These are phyloP conservation scores for Mimosa pudica DNA, from an alignment of 306 rosid genomes.

Conservation along the genomic window DNA sequence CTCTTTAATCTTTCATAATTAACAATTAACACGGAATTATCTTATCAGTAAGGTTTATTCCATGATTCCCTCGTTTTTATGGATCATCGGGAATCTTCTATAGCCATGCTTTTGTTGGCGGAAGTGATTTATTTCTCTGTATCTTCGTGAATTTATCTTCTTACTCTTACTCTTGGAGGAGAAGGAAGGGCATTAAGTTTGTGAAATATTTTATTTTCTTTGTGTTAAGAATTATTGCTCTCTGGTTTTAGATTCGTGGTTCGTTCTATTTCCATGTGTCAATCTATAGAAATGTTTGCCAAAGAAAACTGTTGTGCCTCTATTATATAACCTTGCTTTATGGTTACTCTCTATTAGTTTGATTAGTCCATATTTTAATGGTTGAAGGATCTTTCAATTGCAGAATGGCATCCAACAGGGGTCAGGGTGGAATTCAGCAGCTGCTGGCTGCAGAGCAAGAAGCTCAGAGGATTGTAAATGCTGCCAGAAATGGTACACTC, in stretches of 20 bases:
- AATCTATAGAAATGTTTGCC: neutral
- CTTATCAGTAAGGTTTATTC: neutral
- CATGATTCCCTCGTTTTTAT: neutral
- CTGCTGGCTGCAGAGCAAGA: slow-evolving; percentile 97
- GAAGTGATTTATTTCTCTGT: slow-evolving; percentile 9
- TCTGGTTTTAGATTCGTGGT: neutral
- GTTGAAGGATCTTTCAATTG: slow-evolving; percentile 29
- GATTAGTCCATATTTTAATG: slow-evolving; percentile 10
- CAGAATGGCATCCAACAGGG: slow-evolving; percentile 80
- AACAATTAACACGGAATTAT: neutral
- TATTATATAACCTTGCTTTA: neutral
- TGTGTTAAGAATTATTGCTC: neutral
- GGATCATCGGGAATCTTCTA: slow-evolving; percentile 4
- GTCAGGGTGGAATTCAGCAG: slow-evolving; percentile 97
- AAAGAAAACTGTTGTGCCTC: neutral
- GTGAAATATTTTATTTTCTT: slow-evolving; percentile 8
- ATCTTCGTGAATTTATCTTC: slow-evolving; percentile 2
- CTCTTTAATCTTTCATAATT: neutral
- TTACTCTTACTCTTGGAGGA: neutral
- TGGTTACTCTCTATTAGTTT: slow-evolving; percentile 17
- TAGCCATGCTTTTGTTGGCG: neutral
- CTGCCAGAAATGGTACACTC: slow-evolving; percentile 77
- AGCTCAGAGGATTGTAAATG: slow-evolving; percentile 92
- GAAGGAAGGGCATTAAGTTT: neutral
- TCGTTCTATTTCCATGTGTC: slow-evolving; percentile 6